These are phyloP conservation scores for Parmales sp. DNA, from an alignment of 108 stramenopile species.

Conservation along the genomic window DNA sequence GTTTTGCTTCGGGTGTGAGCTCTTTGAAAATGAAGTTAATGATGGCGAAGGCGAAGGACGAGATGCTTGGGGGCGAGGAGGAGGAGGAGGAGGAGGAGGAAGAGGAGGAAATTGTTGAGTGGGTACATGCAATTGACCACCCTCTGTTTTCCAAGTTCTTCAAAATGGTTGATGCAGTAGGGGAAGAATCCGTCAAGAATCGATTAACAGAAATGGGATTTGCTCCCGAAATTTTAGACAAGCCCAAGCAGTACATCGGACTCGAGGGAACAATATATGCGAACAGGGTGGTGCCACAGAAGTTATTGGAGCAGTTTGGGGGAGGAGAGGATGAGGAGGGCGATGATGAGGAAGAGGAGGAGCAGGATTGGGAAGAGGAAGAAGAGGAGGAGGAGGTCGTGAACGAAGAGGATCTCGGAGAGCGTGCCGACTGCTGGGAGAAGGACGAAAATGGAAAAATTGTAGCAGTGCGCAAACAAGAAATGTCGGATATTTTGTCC, in stretches of 20 bases:
- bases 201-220: neutral
- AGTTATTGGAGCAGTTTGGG: neutral
- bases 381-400: too few species aligned
- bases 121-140: neutral
- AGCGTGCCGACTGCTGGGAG: too few species aligned
- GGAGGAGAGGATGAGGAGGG: too few species aligned
- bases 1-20: too few species aligned
- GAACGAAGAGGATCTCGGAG: too few species aligned
- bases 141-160: neutral
- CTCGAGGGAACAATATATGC: neutral
- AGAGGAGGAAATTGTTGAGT: neutral
- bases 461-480: too few species aligned
- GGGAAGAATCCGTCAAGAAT: neutral
- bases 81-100: slow-evolving; percentile 11
- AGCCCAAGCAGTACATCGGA: neutral
- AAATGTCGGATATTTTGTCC: too few species aligned
- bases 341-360: too few species aligned
- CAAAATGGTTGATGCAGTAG: neutral
- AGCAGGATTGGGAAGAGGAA: too few species aligned
- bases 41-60: slow-evolving; percentile 1
- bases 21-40: neutral
- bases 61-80: neutral
- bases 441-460: too few species aligned
- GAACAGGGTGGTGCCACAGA: neutral
- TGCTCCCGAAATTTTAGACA: neutral